Evolutionary conservation across 768 basidiomycete species (phyloP).

Genomic region (Tephrocybe sp.): DNA sequence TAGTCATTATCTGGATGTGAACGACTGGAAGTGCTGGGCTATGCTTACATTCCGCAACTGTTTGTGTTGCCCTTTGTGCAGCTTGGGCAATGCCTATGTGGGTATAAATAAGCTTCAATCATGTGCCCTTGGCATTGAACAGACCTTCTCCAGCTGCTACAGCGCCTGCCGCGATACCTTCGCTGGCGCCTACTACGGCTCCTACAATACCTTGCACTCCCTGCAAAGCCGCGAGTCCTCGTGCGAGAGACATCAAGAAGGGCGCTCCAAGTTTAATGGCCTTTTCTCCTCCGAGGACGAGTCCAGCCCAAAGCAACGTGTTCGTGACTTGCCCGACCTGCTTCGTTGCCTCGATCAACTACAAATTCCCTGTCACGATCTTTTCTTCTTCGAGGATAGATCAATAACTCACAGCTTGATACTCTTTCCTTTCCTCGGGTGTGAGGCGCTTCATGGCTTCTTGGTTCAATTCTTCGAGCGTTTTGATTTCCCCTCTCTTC

Average conservation of each 20-base stretch:
- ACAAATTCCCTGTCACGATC: not conserved
- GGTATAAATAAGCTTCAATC: not conserved
- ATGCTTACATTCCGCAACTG: not conserved
- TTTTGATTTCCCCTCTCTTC: slow-evolving; percentile 1
- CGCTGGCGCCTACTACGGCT: not conserved
- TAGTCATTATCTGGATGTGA: not conserved
- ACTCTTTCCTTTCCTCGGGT: slow-evolving; percentile 3
- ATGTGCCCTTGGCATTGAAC: not conserved
- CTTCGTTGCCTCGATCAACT: slow-evolving; percentile 4
- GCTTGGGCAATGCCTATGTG: slow-evolving; percentile 1
- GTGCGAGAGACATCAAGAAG: not conserved
- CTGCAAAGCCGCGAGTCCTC: slow-evolving; percentile 1
- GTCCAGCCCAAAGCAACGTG: not conserved
- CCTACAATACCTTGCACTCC: not conserved
- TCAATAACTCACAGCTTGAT: not conserved
- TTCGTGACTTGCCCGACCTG: slow-evolving; percentile 1
- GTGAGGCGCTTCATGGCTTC: slow-evolving; percentile 1
- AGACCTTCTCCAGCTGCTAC: slow-evolving; percentile 1
- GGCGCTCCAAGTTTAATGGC: not conserved
- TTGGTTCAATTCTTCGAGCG: slow-evolving; percentile 2
- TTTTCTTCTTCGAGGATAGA: not conserved
- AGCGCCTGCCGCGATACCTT: not conserved
- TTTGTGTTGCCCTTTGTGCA: slow-evolving; percentile 2
- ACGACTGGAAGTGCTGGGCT: not conserved
- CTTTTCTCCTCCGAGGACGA: not conserved